Evolutionary conservation across 371 early-diverging fungal species (phyloP), one percentile per base, ranked within the genome.

Genomic region (Funneliformis caledonium): DNA sequence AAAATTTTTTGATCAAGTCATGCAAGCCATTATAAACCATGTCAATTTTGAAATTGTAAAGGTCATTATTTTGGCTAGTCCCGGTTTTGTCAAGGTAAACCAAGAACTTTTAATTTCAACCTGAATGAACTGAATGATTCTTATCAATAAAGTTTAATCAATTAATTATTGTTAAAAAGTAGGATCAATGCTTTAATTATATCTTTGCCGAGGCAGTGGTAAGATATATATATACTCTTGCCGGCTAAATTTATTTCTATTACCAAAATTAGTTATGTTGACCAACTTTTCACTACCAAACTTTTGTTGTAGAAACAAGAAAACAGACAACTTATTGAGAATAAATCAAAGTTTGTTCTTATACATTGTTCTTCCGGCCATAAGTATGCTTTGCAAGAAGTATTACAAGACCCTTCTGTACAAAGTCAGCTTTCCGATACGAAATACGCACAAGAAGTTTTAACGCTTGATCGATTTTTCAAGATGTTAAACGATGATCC

Each of bases 361-460:
- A 93, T 97, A 1, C 97, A 97, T 83, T 94, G 95, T 81, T 97
- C 98, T 6, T 95, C 94, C 33, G 99, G 98, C 4, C 98, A 98
- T 85, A 97, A 97, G 84, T 96, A 96, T 85, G 92, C 98, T 16
- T 85, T 99, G 26, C 91, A 93, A 64, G 98, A 99, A 85, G 94
- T 97, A 1, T 93, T 99, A 89, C 91, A 92, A 78, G 97, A 98
- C 74, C 94, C 95, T 11, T 83, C 93, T 11, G 91, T 97, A 50
- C 94, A 93, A 81, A 84, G 89, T 9, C 92, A 91, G 83, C 87
- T 99, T 72, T 91, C 93, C 16, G 96, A 98, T 83, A 99, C 98
- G 48, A 98, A 98, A 85, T 96, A 95, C 52, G 92, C 97, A 4
- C 87, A 89, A 26, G 98, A 99, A 85, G 93, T 95, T 31, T 86